Percentiles rank a stretch among this genome's conserved stretches.
Evolutionary conservation across 768 basidiomycete species (phyloP).

Genomic region (Amyloporia xantha): DNA sequence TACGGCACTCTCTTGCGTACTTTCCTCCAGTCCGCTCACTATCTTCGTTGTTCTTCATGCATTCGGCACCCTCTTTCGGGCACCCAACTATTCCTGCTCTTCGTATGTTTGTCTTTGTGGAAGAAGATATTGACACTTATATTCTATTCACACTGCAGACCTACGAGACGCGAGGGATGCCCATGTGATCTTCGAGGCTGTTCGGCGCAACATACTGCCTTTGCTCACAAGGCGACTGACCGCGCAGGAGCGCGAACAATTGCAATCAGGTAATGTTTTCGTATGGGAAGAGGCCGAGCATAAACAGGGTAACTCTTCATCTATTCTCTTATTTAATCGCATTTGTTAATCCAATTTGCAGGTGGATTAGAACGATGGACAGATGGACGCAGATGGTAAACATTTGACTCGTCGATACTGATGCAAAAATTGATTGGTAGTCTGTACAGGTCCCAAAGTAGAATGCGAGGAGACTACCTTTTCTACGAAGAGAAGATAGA

Average conservation of each 20-base stretch:
- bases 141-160: conserved; percentile 34
- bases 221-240: conserved; percentile 67
- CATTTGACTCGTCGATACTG: conserved; percentile 3
- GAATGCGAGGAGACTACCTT: conserved; percentile 77
- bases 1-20: no score
- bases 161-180: conserved; percentile 78
- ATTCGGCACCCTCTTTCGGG: background rate
- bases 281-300: conserved; percentile 83
- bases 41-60: background rate
- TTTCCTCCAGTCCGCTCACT: no score
- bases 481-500: conserved; percentile 84
- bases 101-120: background rate
- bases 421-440: background rate
- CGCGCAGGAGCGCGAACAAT: conserved; percentile 59
- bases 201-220: conserved; percentile 61
- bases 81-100: conserved; percentile 4
- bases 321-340: background rate
- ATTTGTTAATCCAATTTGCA: background rate
- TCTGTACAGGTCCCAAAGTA: conserved; percentile 64
- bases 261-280: conserved; percentile 70
- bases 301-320: conserved; percentile 31
- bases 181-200: conserved; percentile 70
- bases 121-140: background rate
- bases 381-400: conserved; percentile 75
- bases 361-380: conserved; percentile 65